Evolutionary conservation across 139 green algal species (phyloP).

Genomic region (Tetradesmus obliquus): DNA sequence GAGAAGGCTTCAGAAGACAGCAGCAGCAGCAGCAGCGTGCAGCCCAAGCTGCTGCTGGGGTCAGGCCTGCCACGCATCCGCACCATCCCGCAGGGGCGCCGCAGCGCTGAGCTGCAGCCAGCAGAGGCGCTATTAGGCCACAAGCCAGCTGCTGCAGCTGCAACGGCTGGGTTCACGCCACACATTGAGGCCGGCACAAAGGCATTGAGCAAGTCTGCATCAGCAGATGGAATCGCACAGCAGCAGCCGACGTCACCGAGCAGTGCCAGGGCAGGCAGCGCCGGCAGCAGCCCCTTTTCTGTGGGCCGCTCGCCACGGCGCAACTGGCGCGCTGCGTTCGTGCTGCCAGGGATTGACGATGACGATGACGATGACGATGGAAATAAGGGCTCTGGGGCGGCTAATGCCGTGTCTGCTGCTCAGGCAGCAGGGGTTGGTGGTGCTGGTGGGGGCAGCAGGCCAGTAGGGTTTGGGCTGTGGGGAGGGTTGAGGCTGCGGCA

Average conservation of each 20-base stretch:
- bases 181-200: too few species aligned
- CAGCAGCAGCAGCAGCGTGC: background rate
- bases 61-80: background rate
- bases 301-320: background rate
- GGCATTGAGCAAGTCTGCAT: too few species aligned
- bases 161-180: background rate
- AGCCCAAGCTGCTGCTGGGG: background rate
- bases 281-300: background rate
- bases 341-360: background rate
- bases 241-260: background rate
- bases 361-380: background rate
- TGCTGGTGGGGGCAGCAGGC: background rate
- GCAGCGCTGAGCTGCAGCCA: background rate
- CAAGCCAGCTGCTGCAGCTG: background rate
- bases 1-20: background rate
- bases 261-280: background rate
- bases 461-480: background rate
- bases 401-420: background rate
- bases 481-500: background rate
- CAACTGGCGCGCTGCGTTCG: constrained; percentile 40
- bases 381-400: too few species aligned
- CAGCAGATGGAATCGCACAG: background rate
- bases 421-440: background rate
- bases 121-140: background rate
- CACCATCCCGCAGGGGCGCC: background rate